Evolutionary conservation across 2,329 filamentous ascomycete species (phyloP).

Genomic region (Hortaea sp.): DNA sequence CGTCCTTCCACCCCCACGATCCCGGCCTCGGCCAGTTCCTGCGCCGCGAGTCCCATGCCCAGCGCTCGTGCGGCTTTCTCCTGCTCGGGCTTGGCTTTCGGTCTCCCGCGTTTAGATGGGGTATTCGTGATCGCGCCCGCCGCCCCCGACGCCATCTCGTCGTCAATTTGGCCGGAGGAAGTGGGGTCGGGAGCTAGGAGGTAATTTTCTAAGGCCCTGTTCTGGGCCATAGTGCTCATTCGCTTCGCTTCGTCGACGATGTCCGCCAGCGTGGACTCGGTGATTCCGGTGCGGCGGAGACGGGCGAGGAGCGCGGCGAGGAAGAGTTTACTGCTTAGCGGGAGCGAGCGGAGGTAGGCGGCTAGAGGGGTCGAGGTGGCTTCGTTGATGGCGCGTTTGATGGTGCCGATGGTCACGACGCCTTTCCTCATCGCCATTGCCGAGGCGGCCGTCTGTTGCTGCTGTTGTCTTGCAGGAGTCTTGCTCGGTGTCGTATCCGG

Average conservation of each 20-base stretch:
- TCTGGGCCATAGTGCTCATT: slow-evolving; percentile 46
- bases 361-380: slow-evolving; percentile 88
- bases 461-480: slow-evolving; percentile 29
- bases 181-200: slow-evolving; percentile 39
- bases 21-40: slow-evolving; percentile 77
- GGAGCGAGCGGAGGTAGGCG: slow-evolving; percentile 73
- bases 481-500: slow-evolving; percentile 54
- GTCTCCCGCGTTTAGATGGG: slow-evolving; percentile 24
- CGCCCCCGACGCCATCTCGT: slow-evolving; percentile 18
- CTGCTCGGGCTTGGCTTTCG: slow-evolving; percentile 19
- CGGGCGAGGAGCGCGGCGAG: slow-evolving; percentile 72
- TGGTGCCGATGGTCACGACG: slow-evolving; percentile 81
- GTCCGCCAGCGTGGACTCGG: slow-evolving; percentile 80
- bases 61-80: slow-evolving; percentile 38
- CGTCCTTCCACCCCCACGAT: slow-evolving; percentile 72
- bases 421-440: slow-evolving; percentile 25
- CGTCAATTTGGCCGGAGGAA: slow-evolving; percentile 16
- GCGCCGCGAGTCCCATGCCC: slow-evolving; percentile 61
- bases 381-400: slow-evolving; percentile 91
- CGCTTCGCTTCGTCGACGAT: slow-evolving; percentile 76
- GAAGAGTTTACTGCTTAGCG: slow-evolving; percentile 73
- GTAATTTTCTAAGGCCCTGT: slow-evolving; percentile 51
- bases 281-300: slow-evolving; percentile 71
- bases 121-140: slow-evolving; percentile 14
- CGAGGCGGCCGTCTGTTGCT: slow-evolving; percentile 15